Evolutionary conservation across 148 eudicot genomes (phyloP), one percentile per base, ranked within the genome.

Genomic region (Pouteria glomerata): DNA sequence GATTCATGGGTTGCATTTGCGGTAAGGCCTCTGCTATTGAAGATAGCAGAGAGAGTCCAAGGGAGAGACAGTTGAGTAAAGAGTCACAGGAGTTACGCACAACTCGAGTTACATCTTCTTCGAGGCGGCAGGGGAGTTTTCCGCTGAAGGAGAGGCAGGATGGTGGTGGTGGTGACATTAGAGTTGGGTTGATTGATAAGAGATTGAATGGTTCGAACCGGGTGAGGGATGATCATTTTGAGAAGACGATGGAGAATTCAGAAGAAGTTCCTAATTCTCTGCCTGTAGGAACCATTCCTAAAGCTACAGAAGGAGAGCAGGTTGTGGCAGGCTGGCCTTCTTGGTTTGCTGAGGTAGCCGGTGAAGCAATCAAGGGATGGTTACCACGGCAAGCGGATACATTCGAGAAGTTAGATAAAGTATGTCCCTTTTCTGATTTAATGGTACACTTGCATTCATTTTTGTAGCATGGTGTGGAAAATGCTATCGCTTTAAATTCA

Each of bases 281-380:
- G 14, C 41, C 72, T 15, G 61, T 74, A 12, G 64, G 72, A 16
- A 52, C 10, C 44, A 48, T 89, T 34, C 85, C 92, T 1, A 86
- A 77, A 70, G 86, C 87, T 19, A 61, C 69, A 60, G 91, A 89
- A 79, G 89, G 79, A 34, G 98, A 93, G 58, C 89, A 84, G 69
- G 79, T 93, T 70, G 90, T 95, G 0, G 98, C 97, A 30, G 98
- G 98, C 62, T 93, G 98, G 98, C 98, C 98, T 65, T 76, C 92
- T 76, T 93, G 97, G 98, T 86, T 93, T 45, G 89, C 82, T 72
- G 66, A 65, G 0, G 94, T 71, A 16, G 95, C 98, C 1, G 90
- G 88, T 19, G 98, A 90, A 77, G 96, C 98, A 52, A 79, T 90
- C 61, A 66, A 14, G 23, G 97, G 95, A 47, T 93, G 98, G 95